These are phyloP conservation scores for Arxiozyma slooffiae DNA, from an alignment of 1,139 yeast species.

Conservation along the genomic window DNA sequence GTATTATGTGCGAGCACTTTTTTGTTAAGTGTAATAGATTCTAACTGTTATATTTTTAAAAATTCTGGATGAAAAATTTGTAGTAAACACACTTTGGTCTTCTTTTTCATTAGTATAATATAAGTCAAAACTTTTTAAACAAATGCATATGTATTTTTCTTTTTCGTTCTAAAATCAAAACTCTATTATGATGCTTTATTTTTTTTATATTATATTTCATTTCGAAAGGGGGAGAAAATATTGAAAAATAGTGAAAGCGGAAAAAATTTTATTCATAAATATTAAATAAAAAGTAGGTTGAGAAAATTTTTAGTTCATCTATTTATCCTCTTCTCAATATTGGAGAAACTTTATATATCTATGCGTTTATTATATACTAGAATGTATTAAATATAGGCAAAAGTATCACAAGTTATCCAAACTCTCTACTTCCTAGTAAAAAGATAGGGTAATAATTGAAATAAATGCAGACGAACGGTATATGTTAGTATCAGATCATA, in stretches of 20 bases:
- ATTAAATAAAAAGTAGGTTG: no score
- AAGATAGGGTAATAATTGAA: background rate
- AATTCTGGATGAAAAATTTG: no score
- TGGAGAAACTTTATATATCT: background rate
- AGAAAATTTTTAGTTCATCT: background rate
- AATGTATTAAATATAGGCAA: background rate
- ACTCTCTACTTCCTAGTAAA: background rate
- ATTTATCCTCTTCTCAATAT: background rate
- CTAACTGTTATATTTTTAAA: no score
- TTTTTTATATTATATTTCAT: no score
- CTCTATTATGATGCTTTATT: background rate
- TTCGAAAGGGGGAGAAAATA: background rate
- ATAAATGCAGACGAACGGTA: background rate
- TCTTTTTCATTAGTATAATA: no score
- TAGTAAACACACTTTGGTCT: background rate
- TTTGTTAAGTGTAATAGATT: background rate
- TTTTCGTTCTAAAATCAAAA: background rate
- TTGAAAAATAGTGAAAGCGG: no score
- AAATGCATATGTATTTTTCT: background rate
- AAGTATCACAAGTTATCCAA: background rate
- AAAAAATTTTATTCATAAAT: no score
- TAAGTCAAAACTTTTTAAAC: no score
- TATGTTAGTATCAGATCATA: no score
- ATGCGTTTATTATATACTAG: no score
- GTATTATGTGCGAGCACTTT: background rate